phyloP scores from a whole-genome alignment of 164 flowering plant genomes.

The Aristolochia fimbriata region DNA sequence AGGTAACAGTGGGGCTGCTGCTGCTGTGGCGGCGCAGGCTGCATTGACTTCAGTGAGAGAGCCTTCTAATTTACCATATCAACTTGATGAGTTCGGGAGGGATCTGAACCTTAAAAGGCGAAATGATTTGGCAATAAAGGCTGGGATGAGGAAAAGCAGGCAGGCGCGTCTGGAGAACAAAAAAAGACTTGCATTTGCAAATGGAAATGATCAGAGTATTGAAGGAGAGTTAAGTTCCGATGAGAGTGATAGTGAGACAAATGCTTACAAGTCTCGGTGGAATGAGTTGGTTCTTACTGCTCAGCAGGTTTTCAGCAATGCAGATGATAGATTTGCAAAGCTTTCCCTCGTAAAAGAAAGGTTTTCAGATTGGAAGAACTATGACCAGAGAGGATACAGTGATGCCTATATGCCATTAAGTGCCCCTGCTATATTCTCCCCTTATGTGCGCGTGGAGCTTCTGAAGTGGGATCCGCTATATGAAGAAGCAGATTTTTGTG shows the following conservation, averaged over 20 bases:
- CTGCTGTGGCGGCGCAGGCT: conserved; percentile 56
- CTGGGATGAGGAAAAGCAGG: conserved; percentile 58
- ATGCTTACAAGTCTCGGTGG: conserved; percentile 53
- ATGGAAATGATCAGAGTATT: conserved; percentile 24
- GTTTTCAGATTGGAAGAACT: conserved; percentile 72
- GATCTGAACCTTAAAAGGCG: conserved; percentile 77
- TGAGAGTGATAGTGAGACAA: conserved; percentile 85
- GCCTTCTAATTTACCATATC: conserved; percentile 43
- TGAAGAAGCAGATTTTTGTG: conserved; percentile 53
- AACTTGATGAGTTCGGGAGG: conserved; percentile 87
- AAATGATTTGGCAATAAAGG: conserved; percentile 56
- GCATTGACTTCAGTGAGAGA: conserved; percentile 44
- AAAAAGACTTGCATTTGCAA: conserved; percentile 38
- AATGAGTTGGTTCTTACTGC: conserved; percentile 60
- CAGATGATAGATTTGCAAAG: conserved; percentile 67
- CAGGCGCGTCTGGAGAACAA: conserved; percentile 49
- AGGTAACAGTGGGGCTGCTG: conserved; percentile 52
- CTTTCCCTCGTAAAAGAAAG: conserved; percentile 60
- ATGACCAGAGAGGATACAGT: conserved; percentile 49
- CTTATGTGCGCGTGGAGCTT: conserved; percentile 92
- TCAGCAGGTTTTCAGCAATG: conserved; percentile 72
- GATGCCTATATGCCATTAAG: conserved; percentile 90
- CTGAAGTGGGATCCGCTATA: conserved; percentile 93
- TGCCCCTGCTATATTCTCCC: conserved; percentile 73
- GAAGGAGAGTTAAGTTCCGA: conserved; percentile 98